Conservation (phyloP, 306 rosid species). For the Sechiopsis laciniata region DNA sequence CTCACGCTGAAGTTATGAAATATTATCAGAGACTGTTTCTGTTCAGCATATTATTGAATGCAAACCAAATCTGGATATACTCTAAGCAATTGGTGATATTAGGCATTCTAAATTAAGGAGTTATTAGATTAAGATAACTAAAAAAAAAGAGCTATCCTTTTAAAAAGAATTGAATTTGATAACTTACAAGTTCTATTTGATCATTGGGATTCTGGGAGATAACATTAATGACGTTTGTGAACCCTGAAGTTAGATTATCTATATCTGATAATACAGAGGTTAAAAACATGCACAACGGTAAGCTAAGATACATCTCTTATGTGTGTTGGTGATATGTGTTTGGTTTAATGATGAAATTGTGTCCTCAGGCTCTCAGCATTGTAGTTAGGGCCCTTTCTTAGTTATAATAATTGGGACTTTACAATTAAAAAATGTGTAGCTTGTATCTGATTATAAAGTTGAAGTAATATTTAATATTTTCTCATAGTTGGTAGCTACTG, state of each 20-base stretch:
- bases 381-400: background rate
- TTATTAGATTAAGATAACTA: background rate
- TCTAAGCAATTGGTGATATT: background rate
- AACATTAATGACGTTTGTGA: background rate
- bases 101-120: background rate
- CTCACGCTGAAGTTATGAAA: too few relatives aligned
- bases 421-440: background rate
- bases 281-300: background rate
- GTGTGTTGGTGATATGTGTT: background rate
- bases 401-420: background rate
- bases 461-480: background rate
- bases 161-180: background rate
- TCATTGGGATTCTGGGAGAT: background rate
- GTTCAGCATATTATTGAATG: background rate
- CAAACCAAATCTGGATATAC: background rate
- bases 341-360: background rate
- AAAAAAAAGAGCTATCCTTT: background rate
- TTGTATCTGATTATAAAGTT: background rate
- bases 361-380: background rate
- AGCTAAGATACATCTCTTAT: background rate
- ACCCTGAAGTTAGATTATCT: background rate
- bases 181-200: conserved; percentile 13
- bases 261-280: background rate
- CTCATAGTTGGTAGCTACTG: background rate
- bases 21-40: background rate